Evolutionary conservation across 1,284 basidiomycete genomes (phyloP), one percentile per base, ranked within the genome.

Genomic region (Cryptococcus hybrid): DNA sequence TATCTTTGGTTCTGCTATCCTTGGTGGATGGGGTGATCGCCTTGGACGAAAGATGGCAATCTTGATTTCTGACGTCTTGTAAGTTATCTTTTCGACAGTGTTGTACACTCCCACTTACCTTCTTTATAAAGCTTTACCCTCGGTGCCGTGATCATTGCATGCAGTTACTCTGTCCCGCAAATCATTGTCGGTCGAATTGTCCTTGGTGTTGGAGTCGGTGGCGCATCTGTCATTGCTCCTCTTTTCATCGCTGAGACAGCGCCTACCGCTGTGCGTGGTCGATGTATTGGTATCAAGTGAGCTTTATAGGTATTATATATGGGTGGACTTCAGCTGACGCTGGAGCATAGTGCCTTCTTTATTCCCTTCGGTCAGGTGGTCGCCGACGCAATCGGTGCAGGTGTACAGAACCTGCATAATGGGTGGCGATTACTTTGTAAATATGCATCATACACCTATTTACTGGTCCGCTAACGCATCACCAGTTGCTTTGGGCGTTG

Each of bases 81-180:
- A 35, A 45, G 59, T 62, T 18, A 38, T 4, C 30, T 30, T 4
- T 4, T 30, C 30, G 30, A 30, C 30, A 30, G 4, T 30, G 30
- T 30, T 4, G 4, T 30, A 30, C 4, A 4, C 30, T 30, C 30
- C 30, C 30, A 30, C 30, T 30, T 30, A 30, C 30, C 30, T 30
- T 30, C 3, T 30, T 30, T 30, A 4, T n/a, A 37, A 34, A 62
- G 60, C 43, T 68, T 68, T 49, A 61, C 62, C 6, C 12, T 65
- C 50, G 75, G 76, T 36, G 76, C 76, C 7, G 47, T 78, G 18
- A 45, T 78, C 12, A 73, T 76, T 50, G 71, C 72, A 1, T 60
- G 68, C 24, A 30, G 30, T 30, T 30, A 30, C 30, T 30, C 30
- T 30, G 30, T 30, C 30, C 30, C 30, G 4, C 30, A 30, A 30